Percentiles rank a stretch among this genome's conserved stretches.
Conservation (phyloP, 2,329 filamentous ascomycete genomes). For the Thielaviopsis ethacetica region DNA sequence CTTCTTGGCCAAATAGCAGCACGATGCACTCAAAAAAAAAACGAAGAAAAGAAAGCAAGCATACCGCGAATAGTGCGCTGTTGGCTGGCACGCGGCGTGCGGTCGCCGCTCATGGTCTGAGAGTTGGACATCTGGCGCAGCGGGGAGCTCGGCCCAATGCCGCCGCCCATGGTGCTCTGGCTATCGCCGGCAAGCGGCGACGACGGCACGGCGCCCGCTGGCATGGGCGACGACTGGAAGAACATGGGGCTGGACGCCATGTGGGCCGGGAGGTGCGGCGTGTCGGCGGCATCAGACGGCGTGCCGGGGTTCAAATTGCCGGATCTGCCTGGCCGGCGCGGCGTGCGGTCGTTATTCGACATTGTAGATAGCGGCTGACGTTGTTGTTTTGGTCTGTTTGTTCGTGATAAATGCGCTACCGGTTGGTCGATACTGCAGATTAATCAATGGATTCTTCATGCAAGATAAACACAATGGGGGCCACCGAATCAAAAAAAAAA, state of each 20-base stretch:
- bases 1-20: neutral
- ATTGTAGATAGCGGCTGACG: neutral
- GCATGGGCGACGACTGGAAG: conserved; percentile 41
- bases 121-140: conserved; percentile 40
- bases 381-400: neutral
- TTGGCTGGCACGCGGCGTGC: conserved; percentile 51
- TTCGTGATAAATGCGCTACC: neutral
- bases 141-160: conserved; percentile 24
- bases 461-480: too few species aligned
- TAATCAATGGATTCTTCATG: too few species aligned
- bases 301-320: conserved; percentile 5
- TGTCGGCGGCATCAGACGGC: conserved; percentile 8
- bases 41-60: neutral
- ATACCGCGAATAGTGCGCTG: conserved; percentile 8
- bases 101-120: conserved; percentile 34
- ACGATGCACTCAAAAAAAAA: neutral
- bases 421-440: too few species aligned
- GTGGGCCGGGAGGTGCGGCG: conserved; percentile 17
- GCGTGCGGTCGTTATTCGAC: conserved; percentile 10
- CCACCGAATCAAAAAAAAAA: too few species aligned
- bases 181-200: conserved; percentile 14
- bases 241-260: conserved; percentile 68
- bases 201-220: conserved; percentile 11
- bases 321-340: conserved; percentile 4
- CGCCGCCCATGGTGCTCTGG: conserved; percentile 20